Evolutionary conservation across 2,329 filamentous ascomycete genomes (phyloP).

Genomic region (Penicillium sp.): DNA sequence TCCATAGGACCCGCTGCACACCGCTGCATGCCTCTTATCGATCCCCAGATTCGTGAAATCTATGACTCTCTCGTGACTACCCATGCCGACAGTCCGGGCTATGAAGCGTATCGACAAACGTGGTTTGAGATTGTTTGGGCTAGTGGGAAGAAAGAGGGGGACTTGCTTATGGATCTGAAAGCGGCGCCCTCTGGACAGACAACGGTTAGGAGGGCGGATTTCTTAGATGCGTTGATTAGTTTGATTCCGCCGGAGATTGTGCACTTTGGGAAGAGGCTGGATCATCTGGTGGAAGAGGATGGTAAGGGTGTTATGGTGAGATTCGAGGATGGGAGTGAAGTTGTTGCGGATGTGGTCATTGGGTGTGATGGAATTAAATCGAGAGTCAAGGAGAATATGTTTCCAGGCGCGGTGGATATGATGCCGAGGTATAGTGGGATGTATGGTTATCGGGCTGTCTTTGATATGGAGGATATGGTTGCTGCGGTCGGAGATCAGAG

Average conservation of each 20-base stretch:
- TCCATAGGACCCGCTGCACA: constrained; percentile 57
- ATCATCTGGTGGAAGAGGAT: constrained; percentile 11
- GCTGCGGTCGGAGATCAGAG: constrained; percentile 32
- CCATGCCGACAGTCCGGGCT: constrained; percentile 34
- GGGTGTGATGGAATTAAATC: constrained; percentile 40
- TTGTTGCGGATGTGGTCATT: constrained; percentile 31
- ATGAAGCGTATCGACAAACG: constrained; percentile 27
- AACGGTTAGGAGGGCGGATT: constrained; percentile 33
- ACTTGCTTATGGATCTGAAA: constrained; percentile 31
- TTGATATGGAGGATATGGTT: constrained; percentile 36
- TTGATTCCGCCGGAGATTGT: constrained; percentile 29
- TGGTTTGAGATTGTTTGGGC: constrained; percentile 37
- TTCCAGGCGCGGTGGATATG: constrained; percentile 19
- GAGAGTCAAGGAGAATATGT: constrained; percentile 27
- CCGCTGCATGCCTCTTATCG: constrained; percentile 54
- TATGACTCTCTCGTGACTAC: constrained; percentile 34
- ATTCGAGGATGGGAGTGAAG: constrained; percentile 34
- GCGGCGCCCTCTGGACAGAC: constrained; percentile 32
- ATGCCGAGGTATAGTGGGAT: constrained; percentile 33
- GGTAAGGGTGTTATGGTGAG: constrained; percentile 15
- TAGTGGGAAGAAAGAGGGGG: constrained; percentile 18
- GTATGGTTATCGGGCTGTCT: constrained; percentile 35
- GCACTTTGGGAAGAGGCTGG: constrained; percentile 36
- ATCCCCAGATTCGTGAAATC: constrained; percentile 38
- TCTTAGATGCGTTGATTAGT: constrained; percentile 33